phyloP scores from a whole-genome alignment of 2,329 filamentous ascomycete genomes.

The Fusarium begoniae region DNA sequence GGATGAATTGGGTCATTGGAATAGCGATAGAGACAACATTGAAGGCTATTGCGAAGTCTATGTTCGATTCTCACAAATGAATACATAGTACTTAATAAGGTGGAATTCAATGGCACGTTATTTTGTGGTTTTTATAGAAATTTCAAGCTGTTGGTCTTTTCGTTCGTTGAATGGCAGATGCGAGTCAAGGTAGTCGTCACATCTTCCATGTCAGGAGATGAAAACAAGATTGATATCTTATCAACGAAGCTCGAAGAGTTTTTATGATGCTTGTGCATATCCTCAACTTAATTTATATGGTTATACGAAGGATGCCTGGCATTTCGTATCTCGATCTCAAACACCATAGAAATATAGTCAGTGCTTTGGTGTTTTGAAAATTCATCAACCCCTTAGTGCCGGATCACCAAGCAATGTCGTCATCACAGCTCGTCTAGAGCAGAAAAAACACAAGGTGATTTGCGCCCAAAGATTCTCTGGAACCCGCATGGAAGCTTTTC shows the following conservation, averaged over 20 bases:
- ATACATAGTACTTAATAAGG: accelerated
- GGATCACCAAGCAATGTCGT: not conserved
- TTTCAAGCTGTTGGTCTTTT: accelerated
- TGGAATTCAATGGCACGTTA: accelerated
- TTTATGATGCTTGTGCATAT: not conserved
- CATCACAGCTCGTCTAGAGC: not conserved
- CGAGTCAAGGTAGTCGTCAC: accelerated
- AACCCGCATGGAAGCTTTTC: slow-evolving; percentile 4
- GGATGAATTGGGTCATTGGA: not conserved
- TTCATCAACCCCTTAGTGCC: not conserved
- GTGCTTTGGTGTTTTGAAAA: not conserved
- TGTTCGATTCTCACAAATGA: accelerated
- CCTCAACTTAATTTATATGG: accelerated
- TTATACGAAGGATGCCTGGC: not conserved
- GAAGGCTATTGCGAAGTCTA: not conserved
- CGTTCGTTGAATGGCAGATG: accelerated
- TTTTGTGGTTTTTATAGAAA: accelerated
- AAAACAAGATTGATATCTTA: accelerated
- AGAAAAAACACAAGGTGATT: not conserved
- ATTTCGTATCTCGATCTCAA: not conserved
- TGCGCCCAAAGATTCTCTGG: not conserved
- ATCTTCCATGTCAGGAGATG: too few species aligned
- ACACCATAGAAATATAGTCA: too few species aligned
- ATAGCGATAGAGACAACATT: not conserved
- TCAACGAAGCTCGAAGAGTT: accelerated